These are phyloP conservation scores for Vitis hybrid DNA, from an alignment of 177 flowering plant species.

Conservation along the genomic window DNA sequence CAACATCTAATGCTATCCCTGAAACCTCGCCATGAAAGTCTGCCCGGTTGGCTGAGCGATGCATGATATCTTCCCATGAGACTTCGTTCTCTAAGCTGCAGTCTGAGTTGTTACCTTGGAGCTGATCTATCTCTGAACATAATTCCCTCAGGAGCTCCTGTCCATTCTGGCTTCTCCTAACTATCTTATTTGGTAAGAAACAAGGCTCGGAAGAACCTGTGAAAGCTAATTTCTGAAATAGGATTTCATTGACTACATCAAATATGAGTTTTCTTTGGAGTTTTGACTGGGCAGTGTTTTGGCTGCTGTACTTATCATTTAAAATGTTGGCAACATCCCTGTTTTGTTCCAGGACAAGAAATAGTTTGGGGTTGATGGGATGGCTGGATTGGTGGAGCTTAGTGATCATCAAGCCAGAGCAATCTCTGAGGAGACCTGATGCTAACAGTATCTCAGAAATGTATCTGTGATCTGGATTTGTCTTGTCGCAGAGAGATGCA, in stretches of 20 bases:
- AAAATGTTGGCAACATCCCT: conserved; percentile 21
- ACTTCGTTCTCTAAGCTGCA: conserved; percentile 33
- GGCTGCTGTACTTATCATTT: conserved; percentile 5
- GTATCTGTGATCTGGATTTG: conserved; percentile 59
- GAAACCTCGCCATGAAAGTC: conserved; percentile 31
- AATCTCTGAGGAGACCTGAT: conserved; percentile 60
- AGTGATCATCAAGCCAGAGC: conserved; percentile 24
- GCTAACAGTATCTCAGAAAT: conserved; percentile 63
- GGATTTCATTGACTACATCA: conserved; percentile 72
- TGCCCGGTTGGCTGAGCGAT: conserved; percentile 28
- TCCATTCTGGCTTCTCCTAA: conserved; percentile 19
- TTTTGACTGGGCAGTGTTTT: conserved; percentile 16
- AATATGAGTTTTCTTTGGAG: conserved; percentile 64
- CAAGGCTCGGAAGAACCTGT: conserved; percentile 26
- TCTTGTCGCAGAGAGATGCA: conserved; percentile 27
- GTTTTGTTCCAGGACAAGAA: conserved; percentile 63
- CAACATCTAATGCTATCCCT: conserved; percentile 51
- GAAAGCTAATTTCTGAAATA: conserved; percentile 33
- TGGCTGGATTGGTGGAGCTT: conserved; percentile 47
- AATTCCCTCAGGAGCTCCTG: conserved; percentile 41
- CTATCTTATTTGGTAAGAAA: conserved; percentile 23
- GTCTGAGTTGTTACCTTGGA: conserved; percentile 26
- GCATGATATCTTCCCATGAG: conserved; percentile 36
- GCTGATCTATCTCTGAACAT: conserved; percentile 49
- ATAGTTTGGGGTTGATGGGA: conserved; percentile 58